Conservation (phyloP, 2,329 filamentous ascomycete species). For the Fusarium sp. region DNA sequence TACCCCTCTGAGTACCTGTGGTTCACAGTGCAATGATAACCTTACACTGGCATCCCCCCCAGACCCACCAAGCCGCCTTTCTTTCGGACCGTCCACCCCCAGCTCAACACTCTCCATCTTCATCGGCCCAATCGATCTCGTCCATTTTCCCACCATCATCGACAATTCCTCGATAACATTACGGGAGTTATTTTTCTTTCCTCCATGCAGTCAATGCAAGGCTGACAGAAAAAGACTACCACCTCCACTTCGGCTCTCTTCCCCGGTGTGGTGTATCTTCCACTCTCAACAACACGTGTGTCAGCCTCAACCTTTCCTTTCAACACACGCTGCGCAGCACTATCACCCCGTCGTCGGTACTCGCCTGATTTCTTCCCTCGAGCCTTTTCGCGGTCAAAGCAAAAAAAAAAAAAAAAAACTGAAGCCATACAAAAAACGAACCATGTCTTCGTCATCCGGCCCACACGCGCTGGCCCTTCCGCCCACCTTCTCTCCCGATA, state of each 20-base stretch:
- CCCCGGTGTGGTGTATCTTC: constrained; percentile 12
- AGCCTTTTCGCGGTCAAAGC: constrained; percentile 20
- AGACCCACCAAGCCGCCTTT: neutral
- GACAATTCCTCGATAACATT: constrained; percentile 24
- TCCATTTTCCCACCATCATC: constrained; percentile 33
- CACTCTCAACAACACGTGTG: constrained; percentile 6
- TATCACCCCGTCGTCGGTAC: constrained; percentile 9
- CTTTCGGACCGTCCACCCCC: constrained; percentile 32
- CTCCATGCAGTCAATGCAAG: constrained; percentile 27
- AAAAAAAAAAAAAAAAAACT: constrained; percentile 4
- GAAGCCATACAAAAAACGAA: constrained; percentile 17
- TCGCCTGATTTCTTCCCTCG: constrained; percentile 25
- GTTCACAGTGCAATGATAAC: constrained; percentile 30
- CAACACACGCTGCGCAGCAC: constrained; percentile 4
- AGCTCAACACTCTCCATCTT: neutral
- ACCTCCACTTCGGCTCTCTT: constrained; percentile 24
- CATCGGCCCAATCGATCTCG: constrained; percentile 39
- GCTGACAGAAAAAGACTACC: constrained; percentile 16
- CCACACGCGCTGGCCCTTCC: constrained; percentile 63
- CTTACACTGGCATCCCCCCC: constrained; percentile 3
- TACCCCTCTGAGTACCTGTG: no score
- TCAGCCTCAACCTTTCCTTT: neutral
- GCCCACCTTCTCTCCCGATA: constrained; percentile 78
- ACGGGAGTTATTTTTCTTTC: constrained; percentile 13
- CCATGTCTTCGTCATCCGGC: constrained; percentile 45